These are phyloP conservation scores for Botrytis squamosa DNA, from an alignment of 2,329 filamentous ascomycete genomes.

Conservation along the genomic window DNA sequence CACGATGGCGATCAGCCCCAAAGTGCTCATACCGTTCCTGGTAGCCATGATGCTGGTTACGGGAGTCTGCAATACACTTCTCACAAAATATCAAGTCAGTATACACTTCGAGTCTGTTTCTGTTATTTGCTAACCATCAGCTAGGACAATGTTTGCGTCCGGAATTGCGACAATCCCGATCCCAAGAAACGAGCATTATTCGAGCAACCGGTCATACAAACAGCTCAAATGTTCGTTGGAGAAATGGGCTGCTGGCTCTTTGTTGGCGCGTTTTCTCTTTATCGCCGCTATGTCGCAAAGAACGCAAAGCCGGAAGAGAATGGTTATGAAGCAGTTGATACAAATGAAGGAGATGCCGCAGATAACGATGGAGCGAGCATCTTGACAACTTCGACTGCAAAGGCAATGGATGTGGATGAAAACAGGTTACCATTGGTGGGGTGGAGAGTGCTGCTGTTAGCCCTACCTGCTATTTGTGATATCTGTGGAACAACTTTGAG, in stretches of 20 bases:
- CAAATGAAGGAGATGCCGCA: conserved; percentile 40
- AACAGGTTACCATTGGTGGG: conserved; percentile 64
- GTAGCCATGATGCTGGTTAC: conserved; percentile 96
- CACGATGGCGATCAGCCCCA: conserved; percentile 19
- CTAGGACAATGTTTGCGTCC: conserved; percentile 94
- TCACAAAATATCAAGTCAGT: conserved; percentile 91
- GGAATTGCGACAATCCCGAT: conserved; percentile 74
- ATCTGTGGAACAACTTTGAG: conserved; percentile 78
- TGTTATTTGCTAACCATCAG: conserved; percentile 24
- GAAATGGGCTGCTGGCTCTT: conserved; percentile 97
- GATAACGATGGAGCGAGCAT: conserved; percentile 44
- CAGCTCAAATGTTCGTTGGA: conserved; percentile 96
- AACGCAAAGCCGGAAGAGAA: conserved; percentile 48
- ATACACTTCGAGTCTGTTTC: conserved; percentile 4
- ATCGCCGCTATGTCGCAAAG: conserved; percentile 54
- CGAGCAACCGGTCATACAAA: conserved; percentile 94
- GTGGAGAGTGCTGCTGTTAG: conserved; percentile 69
- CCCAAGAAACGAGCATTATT: conserved; percentile 69
- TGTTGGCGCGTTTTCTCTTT: conserved; percentile 67
- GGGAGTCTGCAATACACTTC: conserved; percentile 91
- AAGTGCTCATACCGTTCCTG: conserved; percentile 68
- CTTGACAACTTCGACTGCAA: conserved; percentile 48
- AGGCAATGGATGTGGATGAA: conserved; percentile 54
- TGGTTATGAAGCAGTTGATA: conserved; percentile 64
- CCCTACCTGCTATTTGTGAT: conserved; percentile 87